phyloP scores from a whole-genome alignment of 306 rosid species.

The Fragaria iinumae region DNA sequence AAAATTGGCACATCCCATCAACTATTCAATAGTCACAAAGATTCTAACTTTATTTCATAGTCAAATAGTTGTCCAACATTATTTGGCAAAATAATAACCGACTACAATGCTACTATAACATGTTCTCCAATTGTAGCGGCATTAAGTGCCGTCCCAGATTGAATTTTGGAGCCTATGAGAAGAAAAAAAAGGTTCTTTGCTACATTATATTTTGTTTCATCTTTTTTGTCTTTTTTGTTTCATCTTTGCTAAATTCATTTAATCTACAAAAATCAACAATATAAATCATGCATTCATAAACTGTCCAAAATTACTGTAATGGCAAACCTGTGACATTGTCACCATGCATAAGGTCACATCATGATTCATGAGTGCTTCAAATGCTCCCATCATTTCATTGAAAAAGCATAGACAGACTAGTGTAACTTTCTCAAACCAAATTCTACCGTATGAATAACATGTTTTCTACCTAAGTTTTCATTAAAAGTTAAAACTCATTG shows the following conservation, averaged over 20 bases:
- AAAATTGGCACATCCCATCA: not conserved
- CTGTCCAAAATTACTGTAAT: slow-evolving; percentile 27
- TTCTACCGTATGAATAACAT: not conserved
- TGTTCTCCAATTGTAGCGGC: not conserved
- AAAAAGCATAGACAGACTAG: not conserved
- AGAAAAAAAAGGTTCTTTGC: not conserved
- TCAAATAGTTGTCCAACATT: not conserved
- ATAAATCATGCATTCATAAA: slow-evolving; percentile 32
- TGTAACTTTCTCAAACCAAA: too few relatives aligned
- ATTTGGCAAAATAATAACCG: not conserved
- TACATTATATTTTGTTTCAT: not conserved
- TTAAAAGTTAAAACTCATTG: too few relatives aligned
- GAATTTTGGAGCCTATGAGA: not conserved
- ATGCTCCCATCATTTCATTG: slow-evolving; percentile 3
- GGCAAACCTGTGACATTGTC: slow-evolving; percentile 46
- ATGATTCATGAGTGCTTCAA: not conserved
- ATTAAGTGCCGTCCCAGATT: slow-evolving; percentile 13
- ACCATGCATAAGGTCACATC: slow-evolving; percentile 10
- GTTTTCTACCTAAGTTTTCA: too few relatives aligned
- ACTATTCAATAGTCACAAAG: not conserved
- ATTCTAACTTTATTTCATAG: not conserved
- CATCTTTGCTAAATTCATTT: too few relatives aligned
- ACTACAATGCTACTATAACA: not conserved
- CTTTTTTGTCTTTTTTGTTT: too few relatives aligned
- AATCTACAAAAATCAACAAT: slow-evolving; percentile 25